Base-by-base conservation (phyloP, 2,329 filamentous ascomycete genomes). In the Calonectria henricotiae region DNA sequence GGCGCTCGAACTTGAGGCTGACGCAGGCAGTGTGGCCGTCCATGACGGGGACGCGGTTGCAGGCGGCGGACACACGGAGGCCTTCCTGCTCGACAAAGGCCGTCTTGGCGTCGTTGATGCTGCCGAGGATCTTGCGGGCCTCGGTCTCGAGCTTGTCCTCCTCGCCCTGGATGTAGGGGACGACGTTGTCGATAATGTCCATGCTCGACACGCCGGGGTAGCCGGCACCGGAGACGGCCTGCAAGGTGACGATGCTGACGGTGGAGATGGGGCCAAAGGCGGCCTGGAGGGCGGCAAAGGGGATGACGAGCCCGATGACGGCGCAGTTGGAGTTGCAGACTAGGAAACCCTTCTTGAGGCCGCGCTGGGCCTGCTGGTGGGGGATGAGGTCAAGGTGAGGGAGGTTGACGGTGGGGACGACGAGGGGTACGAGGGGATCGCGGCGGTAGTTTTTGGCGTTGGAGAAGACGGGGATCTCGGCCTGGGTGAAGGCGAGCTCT, bases 291-390 rank as follows among this genome's bases (percentile, higher is more conserved):
- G 96, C 96, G 12, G 95, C 95, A 80, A 98, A 96, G 27, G 96
- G 96, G 73, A 98, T 97, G 71, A 98, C 96, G 69, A 98, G 90
- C 58, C 96, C 96, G 78, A 98, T 98, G 79, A 98, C 96, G 67
- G 96, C 96, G 85, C 96, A 99, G 86, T 98, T 98, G 74, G 94
- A 97, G 86, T 98, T 98, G 89, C 96, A 98, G 71, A 98, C 94
- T 43, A 98, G 86, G 86, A 98, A 98, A 27, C 96, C 96, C 84
- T 93, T 95, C 72, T 92, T 86, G 51, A 98, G 87, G 32, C 86
- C 86, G 82, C 93, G 90, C 49, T 93, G 88, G 79, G 90, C 87
- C 72, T 94, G 89, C 85, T 98, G 96, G 83, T 97, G 92, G n/a
- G 93, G 92, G 80, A 98, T 96, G 71, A 98, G 88, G 79, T 93